Evolutionary conservation across 2,329 filamentous ascomycete species (phyloP), one percentile per base, ranked within the genome.

Genomic region (Bipolaris zeicola): DNA sequence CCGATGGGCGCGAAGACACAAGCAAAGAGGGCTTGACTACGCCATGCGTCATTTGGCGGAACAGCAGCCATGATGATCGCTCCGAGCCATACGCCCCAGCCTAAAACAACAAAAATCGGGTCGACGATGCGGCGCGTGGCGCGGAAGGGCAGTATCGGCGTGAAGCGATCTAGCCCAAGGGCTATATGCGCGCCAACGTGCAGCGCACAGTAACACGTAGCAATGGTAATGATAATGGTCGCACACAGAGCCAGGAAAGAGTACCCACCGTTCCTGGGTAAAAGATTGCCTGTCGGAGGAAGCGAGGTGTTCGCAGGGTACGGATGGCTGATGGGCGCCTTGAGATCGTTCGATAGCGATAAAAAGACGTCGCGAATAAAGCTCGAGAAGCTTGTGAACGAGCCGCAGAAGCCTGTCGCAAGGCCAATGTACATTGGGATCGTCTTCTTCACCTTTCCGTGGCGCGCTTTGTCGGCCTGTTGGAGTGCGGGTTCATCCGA

Each of bases 401-500:
- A 93, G 60, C 94, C 91, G 68, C 92, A 96, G 75, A 95, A 95
- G 10, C 90, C 94, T 0, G 90, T 96, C 0, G 91, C 86, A 5
- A 97, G 84, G 48, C 90, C 93, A 56, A 96, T 89, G 71, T 96
- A 96, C 0, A 96, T 81, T 0, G 94, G 93, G 26, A 96, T 89
- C 0, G 90, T 90, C 79, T 96, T 96, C 73, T 96, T 96, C 24
- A 74, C 81, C 69, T 88, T 79, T 6, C 58, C 62, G 43, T 79
- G 74, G 6, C 71, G 66, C 0, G 69, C 69, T 54, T 70, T 74
- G 11, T 39, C 45, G 34, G 43, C 39, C 2, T 43, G 33, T 5
- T 38, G 45, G 8, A 50, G 49, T 20, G 55, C 54, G 2, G 61
- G 58, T 13, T 41, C 33, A 13, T 52, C 48, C 1, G 39, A 45